Conservation (phyloP, 768 basidiomycete genomes). For the Lyophyllum semitale region DNA sequence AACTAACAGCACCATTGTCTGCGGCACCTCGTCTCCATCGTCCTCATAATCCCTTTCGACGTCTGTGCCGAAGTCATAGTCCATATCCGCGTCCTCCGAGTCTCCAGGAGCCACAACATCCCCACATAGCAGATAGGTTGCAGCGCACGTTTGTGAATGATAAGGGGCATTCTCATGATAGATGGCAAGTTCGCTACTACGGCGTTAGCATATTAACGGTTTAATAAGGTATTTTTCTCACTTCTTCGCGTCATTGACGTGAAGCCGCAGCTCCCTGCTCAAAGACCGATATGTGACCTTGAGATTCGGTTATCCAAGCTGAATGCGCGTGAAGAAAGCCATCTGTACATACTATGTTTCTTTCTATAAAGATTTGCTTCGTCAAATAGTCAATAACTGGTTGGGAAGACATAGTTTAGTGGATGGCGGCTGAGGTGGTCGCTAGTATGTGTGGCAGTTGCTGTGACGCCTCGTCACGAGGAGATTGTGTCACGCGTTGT, state of each 20-base stretch:
- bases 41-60: conserved; percentile 33
- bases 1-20: conserved; percentile 57
- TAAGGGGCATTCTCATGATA: conserved; percentile 53
- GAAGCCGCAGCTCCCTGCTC: conserved; percentile 68
- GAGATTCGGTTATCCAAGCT: neutral
- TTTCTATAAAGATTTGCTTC: conserved; percentile 53
- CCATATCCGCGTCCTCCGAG: conserved; percentile 38
- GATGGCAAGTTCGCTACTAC: conserved; percentile 58
- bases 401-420: conserved; percentile 39
- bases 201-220: neutral
- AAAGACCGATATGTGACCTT: conserved; percentile 82
- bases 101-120: conserved; percentile 32
- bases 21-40: conserved; percentile 45
- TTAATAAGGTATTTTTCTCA: conserved; percentile 30
- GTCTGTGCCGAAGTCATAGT: conserved; percentile 34
- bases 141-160: conserved; percentile 44
- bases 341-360: conserved; percentile 42
- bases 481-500: conserved; percentile 13
- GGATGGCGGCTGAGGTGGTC: neutral
- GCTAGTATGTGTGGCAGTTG: neutral
- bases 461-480: conserved; percentile 9
- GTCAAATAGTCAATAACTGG: conserved; percentile 47
- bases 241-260: conserved; percentile 83
- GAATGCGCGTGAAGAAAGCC: neutral
- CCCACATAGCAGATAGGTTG: conserved; percentile 77